These are phyloP conservation scores for Rhizopogon vesiculosus DNA, from an alignment of 768 basidiomycete genomes.

Conservation along the genomic window DNA sequence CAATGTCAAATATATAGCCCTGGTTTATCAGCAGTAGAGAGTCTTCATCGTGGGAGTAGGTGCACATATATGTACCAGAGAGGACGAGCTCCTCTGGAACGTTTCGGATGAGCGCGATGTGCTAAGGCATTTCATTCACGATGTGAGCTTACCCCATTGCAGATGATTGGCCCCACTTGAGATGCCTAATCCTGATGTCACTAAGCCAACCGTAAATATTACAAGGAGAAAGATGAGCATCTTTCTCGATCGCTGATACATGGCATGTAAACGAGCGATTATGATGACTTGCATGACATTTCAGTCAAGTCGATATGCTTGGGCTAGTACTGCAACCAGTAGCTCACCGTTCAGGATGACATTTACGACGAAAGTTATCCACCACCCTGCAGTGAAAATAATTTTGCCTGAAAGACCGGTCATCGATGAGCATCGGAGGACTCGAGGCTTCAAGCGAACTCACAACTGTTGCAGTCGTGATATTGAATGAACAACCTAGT, in stretches of 20 bases:
- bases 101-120: not conserved
- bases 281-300: not conserved
- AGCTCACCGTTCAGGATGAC: not conserved
- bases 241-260: not conserved
- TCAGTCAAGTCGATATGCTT: not conserved
- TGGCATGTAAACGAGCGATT: not conserved
- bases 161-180: not conserved
- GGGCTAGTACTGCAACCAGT: not conserved
- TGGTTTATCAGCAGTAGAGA: not conserved
- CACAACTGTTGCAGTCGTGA: not conserved
- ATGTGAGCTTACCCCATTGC: not conserved
- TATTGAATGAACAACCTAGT: not conserved
- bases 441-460: not conserved
- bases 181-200: not conserved
- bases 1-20: not conserved
- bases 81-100: not conserved
- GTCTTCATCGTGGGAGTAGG: too few relatives aligned
- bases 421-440: not conserved
- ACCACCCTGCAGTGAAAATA: not conserved
- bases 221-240: not conserved
- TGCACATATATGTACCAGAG: not conserved
- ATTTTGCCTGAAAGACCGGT: not conserved
- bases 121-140: not conserved
- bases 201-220: not conserved
- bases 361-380: not conserved